phyloP scores from a whole-genome alignment of 2,329 filamentous ascomycete genomes.

The Scedosporium minutisporum region DNA sequence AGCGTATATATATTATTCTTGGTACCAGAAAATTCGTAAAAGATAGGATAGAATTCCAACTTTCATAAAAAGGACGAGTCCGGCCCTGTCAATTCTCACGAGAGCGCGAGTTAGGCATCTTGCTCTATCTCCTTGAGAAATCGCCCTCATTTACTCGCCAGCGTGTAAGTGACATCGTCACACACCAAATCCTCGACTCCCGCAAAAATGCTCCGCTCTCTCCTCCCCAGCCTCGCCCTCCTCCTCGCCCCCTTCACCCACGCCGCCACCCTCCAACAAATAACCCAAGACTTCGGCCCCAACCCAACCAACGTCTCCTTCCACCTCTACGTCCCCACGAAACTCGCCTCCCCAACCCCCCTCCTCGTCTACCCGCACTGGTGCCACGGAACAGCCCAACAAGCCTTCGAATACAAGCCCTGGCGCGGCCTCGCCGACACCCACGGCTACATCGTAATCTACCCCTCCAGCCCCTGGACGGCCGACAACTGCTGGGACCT shows the following conservation, averaged over 20 bases:
- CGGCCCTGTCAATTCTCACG: too few relatives aligned
- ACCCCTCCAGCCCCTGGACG: constrained; percentile 26
- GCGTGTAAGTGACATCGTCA: neutral
- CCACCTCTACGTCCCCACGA: constrained; percentile 40
- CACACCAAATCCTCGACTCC: neutral
- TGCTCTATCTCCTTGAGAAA: too few relatives aligned
- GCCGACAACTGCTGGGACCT: constrained; percentile 49
- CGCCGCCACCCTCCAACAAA: constrained; percentile 1
- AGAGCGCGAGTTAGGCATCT: too few relatives aligned
- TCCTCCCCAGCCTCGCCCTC: neutral
- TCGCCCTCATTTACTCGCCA: neutral
- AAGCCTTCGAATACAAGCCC: constrained; percentile 37
- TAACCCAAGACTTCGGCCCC: constrained; percentile 22
- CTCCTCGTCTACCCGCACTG: constrained; percentile 48
- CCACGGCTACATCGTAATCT: constrained; percentile 42
- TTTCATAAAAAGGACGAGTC: too few relatives aligned
- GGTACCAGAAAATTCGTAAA: too few relatives aligned
- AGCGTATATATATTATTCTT: too few relatives aligned
- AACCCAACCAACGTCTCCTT: constrained; percentile 42
- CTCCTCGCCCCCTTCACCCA: neutral
- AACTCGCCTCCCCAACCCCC: constrained; percentile 31
- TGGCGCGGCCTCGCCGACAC: constrained; percentile 43
- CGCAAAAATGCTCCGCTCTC: neutral
- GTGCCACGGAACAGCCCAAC: constrained; percentile 44
- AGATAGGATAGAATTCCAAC: too few relatives aligned